Evolutionary conservation across 148 eudicot genomes (phyloP).

Genomic region (Pouteria glomerata): DNA sequence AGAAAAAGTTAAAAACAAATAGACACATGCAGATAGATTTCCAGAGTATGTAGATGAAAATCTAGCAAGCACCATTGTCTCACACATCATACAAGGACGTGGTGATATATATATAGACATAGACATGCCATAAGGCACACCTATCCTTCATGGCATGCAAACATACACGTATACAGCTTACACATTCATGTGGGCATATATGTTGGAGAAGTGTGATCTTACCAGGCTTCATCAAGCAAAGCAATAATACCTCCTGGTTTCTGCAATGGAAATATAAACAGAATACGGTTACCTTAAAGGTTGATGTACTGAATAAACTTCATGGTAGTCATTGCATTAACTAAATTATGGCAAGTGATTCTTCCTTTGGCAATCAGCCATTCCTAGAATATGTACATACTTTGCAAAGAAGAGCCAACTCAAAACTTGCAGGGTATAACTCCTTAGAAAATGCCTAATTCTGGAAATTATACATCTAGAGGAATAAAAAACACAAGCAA

Average conservation of each 20-base stretch:
- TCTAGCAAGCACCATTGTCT: neutral
- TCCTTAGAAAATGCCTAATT: neutral
- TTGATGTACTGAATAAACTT: neutral
- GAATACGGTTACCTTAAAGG: neutral
- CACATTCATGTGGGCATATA: neutral
- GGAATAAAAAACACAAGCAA: neutral
- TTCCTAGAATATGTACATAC: neutral
- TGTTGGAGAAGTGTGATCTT: conserved; percentile 15
- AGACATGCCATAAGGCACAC: neutral
- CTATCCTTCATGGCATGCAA: conserved; percentile 2
- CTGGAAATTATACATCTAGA: neutral
- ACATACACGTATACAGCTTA: neutral
- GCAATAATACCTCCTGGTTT: conserved; percentile 98
- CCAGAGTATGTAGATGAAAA: neutral
- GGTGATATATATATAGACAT: neutral
- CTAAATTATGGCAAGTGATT: neutral
- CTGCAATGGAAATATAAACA: conserved; percentile 43
- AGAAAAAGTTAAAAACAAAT: neutral
- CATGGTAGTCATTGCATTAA: neutral
- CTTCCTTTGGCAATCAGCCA: neutral
- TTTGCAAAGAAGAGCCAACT: neutral
- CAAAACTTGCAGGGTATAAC: neutral
- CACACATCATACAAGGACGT: too few relatives aligned
- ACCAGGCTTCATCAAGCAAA: conserved; percentile 99
- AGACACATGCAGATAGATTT: neutral